Percentiles rank a stretch among this genome's conserved stretches.
phyloP scores from a whole-genome alignment of 1,284 basidiomycete species.

The Marasmius oreades region DNA sequence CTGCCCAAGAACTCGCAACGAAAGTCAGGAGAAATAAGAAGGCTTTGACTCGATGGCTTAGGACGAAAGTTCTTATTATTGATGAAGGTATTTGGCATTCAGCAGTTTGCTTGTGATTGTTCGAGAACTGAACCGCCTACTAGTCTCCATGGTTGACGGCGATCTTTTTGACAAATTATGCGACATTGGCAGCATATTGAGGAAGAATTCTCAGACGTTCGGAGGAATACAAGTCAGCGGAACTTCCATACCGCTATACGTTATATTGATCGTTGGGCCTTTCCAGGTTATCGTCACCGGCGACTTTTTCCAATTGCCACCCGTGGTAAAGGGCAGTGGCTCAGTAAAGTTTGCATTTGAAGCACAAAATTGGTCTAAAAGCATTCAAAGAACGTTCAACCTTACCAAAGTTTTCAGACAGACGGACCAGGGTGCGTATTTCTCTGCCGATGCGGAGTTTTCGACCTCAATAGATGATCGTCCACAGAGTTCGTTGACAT shows the following conservation, averaged over 20 bases:
- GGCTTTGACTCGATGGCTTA: conserved; percentile 65
- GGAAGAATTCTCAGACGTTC: conserved; percentile 71
- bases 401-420: conserved; percentile 88
- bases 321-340: conserved; percentile 55
- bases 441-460: not conserved
- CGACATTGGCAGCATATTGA: conserved; percentile 55
- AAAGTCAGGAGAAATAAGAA: conserved; percentile 76
- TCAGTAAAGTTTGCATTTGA: conserved; percentile 82
- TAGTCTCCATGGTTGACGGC: conserved; percentile 98
- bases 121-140: not conserved
- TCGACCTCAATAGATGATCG: not conserved
- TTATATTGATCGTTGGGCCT: conserved; percentile 11
- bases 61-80: conserved; percentile 83
- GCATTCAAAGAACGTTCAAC: conserved; percentile 78
- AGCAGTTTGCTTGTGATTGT: conserved; percentile 2
- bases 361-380: conserved; percentile 77
- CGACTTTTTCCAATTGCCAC: conserved; percentile 97
- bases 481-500: conserved; percentile 79
- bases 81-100: conserved; percentile 73
- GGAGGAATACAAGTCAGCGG: conserved; percentile 87
- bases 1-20: conserved; percentile 55
- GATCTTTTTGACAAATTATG: conserved; percentile 87
- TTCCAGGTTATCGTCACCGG: conserved; percentile 80
- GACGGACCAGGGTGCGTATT: conserved; percentile 54
- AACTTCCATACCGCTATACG: not conserved